Conservation (phyloP, 169 alveolate species). For the Neospora caninum region DNA sequence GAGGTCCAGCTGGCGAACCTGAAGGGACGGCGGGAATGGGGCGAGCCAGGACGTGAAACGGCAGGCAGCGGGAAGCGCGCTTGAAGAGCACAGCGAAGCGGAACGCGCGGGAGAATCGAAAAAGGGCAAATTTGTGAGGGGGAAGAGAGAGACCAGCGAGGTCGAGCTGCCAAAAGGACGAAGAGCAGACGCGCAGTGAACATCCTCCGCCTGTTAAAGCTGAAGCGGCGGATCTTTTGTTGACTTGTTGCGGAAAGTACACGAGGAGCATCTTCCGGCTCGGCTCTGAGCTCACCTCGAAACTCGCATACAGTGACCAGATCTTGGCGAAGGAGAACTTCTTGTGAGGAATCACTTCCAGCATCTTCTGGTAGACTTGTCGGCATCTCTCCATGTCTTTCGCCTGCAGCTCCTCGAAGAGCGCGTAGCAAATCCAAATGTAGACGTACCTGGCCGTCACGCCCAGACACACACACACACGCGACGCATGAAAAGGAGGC, state of each 20-base stretch:
- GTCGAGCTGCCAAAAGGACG: too few relatives aligned
- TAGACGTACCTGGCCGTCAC: conserved; percentile 85
- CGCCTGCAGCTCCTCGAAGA: conserved; percentile 92
- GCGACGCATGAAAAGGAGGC: too few relatives aligned
- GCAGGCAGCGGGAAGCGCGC: neutral
- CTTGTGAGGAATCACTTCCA: conserved; percentile 90
- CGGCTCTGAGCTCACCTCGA: conserved; percentile 71
- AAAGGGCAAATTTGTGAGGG: neutral
- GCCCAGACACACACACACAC: neutral
- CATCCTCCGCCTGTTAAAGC: too few relatives aligned
- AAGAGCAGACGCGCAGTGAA: too few relatives aligned
- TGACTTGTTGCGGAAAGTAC: too few relatives aligned
- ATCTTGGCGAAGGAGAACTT: conserved; percentile 91
- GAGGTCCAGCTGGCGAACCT: conserved; percentile 82
- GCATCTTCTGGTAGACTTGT: conserved; percentile 88
- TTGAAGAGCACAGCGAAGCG: neutral
- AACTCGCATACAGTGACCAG: conserved; percentile 91
- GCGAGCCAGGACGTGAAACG: neutral
- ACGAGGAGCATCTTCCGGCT: too few relatives aligned
- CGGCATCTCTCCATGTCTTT: conserved; percentile 85
- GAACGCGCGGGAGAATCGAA: neutral
- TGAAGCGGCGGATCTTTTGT: too few relatives aligned
- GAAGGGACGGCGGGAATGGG: neutral
- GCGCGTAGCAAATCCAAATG: conserved; percentile 95
- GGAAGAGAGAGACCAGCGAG: too few relatives aligned